Conservation (phyloP, 2,329 filamentous ascomycete genomes). For the Pestalotiopsis sp. region DNA sequence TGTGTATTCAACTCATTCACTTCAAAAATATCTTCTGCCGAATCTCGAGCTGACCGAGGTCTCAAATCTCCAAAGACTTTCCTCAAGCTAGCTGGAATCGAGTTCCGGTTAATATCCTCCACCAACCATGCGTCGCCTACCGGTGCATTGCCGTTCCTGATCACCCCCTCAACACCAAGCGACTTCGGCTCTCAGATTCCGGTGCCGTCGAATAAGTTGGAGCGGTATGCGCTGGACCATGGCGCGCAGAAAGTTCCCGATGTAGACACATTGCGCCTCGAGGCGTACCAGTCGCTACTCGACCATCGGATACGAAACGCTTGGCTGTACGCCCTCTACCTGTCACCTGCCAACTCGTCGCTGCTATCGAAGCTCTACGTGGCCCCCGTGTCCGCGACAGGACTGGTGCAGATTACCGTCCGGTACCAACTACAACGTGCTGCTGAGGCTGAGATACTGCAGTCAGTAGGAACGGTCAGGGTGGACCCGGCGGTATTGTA, state of each 20-base stretch:
- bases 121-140: conserved; percentile 93
- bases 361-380: conserved; percentile 77
- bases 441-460: conserved; percentile 74
- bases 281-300: conserved; percentile 79
- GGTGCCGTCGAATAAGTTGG: conserved; percentile 67
- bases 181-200: conserved; percentile 37
- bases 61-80: conserved; percentile 62
- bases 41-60: not conserved
- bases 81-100: conserved; percentile 74
- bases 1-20: conserved; percentile 41
- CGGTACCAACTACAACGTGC: conserved; percentile 70
- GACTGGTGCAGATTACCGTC: conserved; percentile 64
- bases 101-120: conserved; percentile 69
- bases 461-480: conserved; percentile 43
- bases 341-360: conserved; percentile 67
- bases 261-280: conserved; percentile 58
- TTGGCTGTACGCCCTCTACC: conserved; percentile 86
- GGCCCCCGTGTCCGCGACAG: conserved; percentile 58
- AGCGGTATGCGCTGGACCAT: conserved; percentile 66
- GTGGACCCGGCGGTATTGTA: conserved; percentile 46
- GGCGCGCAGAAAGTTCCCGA: conserved; percentile 45
- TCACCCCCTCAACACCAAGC: conserved; percentile 52
- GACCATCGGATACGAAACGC: conserved; percentile 80
- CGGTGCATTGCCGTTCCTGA: conserved; percentile 85
- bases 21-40: not conserved